Evolutionary conservation across 148 eudicot species (phyloP), one percentile per base, ranked within the genome.

Genomic region (Persicaria maculosa): DNA sequence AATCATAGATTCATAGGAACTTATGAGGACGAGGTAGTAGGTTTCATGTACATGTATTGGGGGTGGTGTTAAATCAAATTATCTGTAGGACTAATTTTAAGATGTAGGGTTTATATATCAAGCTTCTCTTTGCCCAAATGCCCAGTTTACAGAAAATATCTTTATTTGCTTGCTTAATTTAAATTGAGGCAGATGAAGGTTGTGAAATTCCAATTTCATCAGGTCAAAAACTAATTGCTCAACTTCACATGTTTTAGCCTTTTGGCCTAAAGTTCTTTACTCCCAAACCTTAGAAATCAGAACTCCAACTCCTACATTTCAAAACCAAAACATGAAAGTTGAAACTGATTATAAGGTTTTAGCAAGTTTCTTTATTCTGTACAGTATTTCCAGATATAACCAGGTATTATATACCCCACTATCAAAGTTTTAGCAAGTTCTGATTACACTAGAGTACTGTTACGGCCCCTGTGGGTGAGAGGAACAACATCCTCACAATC

Each of bases 401-500:
- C 3, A 11, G 46, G 69, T 64, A 12, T 64, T 25, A 25, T 59
- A 59, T 59, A 40, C 22, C n/a, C 7, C 69, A 3, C 68, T 64
- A 64, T 4, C 17, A 40, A 64, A 36, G 69, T 40, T 40, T 36
- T 36, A 64, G 25, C 11, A 31, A 9, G 2, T 36, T 64, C 45
- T 40, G 44, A 31, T 31, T 31, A 31, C 40, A 31, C 40, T 31
- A 31, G 40, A 31, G 40, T 31, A 31, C 40, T 31, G 40, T 31
- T 0, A 31, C 46, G 6, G 43, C 47, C 17, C 70, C 70, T 65
- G 70, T 65, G 70, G 90, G 96, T 9, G 96, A 84, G 58, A 94
- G 77, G 81, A 90, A 94, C 81, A 91, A 92, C 70, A 87, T 87
- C 80, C 96, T 81, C 47, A 90, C 91, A 74, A 94, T 91, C 69